These are phyloP conservation scores for Talaromyces marneffei DNA, from an alignment of 2,329 filamentous ascomycete genomes.

Conservation along the genomic window DNA sequence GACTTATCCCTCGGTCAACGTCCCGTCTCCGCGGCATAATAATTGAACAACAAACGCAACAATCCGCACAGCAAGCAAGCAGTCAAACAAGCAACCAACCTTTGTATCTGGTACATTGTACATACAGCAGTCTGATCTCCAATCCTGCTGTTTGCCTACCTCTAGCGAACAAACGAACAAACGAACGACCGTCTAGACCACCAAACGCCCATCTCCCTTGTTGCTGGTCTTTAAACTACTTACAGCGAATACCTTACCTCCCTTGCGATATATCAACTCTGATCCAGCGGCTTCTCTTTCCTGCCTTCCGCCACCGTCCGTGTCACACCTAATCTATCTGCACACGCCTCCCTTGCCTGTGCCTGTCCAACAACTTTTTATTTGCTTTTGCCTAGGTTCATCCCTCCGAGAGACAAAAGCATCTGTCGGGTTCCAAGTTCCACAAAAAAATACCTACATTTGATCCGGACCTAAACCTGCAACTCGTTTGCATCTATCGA, in stretches of 20 bases:
- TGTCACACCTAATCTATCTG: constrained; percentile 9
- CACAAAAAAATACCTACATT: background rate
- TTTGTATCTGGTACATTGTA: background rate
- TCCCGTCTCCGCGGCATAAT: background rate
- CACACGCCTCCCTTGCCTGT: constrained; percentile 10
- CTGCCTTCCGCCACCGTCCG: constrained; percentile 5
- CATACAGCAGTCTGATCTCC: constrained; percentile 2
- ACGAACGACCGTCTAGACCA: background rate
- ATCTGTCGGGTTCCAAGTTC: background rate
- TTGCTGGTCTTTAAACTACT: background rate
- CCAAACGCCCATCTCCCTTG: constrained; percentile 2
- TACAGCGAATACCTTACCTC: constrained; percentile 3
- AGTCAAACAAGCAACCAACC: background rate
- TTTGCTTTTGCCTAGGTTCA: constrained; percentile 2
- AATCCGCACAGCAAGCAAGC: background rate
- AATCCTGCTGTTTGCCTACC: constrained; percentile 4
- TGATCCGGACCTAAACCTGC: background rate
- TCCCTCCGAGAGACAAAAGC: background rate
- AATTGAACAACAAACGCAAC: constrained; percentile 1
- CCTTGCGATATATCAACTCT: constrained; percentile 12
- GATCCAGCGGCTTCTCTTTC: constrained; percentile 6
- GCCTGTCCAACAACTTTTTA: background rate
- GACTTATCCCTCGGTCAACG: background rate
- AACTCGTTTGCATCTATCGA: constrained; percentile 7
- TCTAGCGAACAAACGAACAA: background rate